Percentiles rank a stretch among this genome's conserved stretches.
Evolutionary conservation across 257 asterid genomes (phyloP).

Genomic region (Anisodus acutangulus): DNA sequence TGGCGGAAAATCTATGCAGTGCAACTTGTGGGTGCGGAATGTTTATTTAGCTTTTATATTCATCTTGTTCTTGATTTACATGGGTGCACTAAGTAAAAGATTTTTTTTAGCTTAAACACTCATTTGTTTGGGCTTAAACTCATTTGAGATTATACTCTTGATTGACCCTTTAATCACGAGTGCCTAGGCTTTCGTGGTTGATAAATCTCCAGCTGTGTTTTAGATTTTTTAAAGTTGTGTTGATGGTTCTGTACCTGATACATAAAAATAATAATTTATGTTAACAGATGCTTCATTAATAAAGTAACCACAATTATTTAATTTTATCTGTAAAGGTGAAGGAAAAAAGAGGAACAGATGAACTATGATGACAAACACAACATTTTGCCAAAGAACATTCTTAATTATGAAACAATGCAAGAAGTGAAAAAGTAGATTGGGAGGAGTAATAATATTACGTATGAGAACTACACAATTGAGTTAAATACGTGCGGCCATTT

Average conservation of each 20-base stretch:
- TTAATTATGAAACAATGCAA: neutral
- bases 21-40: too few relatives aligned
- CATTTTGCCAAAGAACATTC: conserved; percentile 24
- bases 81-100: too few relatives aligned
- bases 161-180: neutral
- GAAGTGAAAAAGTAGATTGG: conserved; percentile 12
- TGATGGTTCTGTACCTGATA: neutral
- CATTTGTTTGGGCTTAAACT: neutral
- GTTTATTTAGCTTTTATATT: too few relatives aligned
- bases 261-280: neutral
- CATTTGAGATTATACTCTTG: neutral
- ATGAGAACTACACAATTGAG: neutral
- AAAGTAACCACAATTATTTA: neutral
- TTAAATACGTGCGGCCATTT: neutral
- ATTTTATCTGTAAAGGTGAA: conserved; percentile 6
- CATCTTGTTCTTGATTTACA: too few relatives aligned
- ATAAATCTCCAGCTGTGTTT: neutral
- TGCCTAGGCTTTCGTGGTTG: neutral
- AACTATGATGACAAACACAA: conserved; percentile 16
- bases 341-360: neutral
- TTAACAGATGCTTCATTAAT: neutral
- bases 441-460: neutral
- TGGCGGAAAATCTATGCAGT: too few relatives aligned
- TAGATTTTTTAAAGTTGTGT: neutral
- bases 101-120: neutral